Base-by-base conservation (phyloP, 805 yeast genomes). In the Dipodascopsis uninucleata region DNA sequence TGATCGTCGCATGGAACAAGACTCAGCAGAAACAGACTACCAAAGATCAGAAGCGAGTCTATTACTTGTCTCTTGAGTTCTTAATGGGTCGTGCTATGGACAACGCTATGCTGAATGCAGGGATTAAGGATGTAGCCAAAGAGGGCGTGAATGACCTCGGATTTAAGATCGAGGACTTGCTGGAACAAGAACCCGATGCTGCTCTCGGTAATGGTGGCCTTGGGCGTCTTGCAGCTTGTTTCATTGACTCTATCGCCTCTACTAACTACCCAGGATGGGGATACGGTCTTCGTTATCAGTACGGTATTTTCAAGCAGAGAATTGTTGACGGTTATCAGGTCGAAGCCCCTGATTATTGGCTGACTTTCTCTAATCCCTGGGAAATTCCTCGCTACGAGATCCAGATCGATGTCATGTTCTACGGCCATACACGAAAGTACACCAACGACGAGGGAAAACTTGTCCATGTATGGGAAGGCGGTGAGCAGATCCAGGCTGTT, bases 231-330 rank as follows among this genome's bases (percentile, higher is more conserved):
- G 96, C 96, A 18, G 96, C 96, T 17, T 89, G 96, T 67, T 88
- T 87, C 62, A 78, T 88, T 37, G 96, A 89, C 68, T 86, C 96
- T 1, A 70, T 88, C 63, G 78, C 93, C 28, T 80, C 95, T 3
- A 82, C 85, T 55, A 81, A 85, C 65, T 85, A 85, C 64, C 87
- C 94, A 14, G 95, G 95, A 40, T 88, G 97, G 97, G 97, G 97
- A 53, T 88, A 88, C 64, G 96, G 97, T 49, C 71, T 88, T 57
- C 82, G 95, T 63, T 88, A 88, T 69, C 87, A 87, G 66, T 88
- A 89, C 62, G 97, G 97, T 64, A 88, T 88, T 58, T 88, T 88
- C 68, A 78, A 87, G 56, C 97, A 88, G 69, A 80, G 79, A 64
- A 86, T 88, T 60, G 75, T 86, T 57, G 85, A 89, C 61, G 97